A percentile compares a stretch with the other conserved stretches of the same genome.
Conservation (phyloP, 805 yeast species). For the Candida coquimbonensis region DNA sequence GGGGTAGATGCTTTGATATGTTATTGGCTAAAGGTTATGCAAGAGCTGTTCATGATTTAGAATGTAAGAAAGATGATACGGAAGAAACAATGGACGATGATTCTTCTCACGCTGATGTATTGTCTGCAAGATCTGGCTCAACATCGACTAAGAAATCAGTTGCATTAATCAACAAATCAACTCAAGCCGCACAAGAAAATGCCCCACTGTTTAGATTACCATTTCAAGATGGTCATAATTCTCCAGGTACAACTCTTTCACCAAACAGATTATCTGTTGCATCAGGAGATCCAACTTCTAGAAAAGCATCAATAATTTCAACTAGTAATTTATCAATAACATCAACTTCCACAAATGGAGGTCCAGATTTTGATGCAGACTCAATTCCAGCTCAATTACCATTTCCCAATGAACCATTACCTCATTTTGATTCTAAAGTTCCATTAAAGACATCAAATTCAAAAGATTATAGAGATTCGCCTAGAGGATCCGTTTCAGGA, state of each 20-base stretch:
- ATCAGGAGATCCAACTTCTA: constrained; percentile 19
- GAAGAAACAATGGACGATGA: constrained; percentile 5
- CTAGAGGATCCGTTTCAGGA: constrained; percentile 41
- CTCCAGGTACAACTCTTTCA: constrained; percentile 10
- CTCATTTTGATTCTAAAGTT: constrained; percentile 18
- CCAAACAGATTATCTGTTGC: constrained; percentile 2
- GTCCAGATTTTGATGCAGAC: constrained; percentile 22
- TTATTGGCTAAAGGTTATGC: constrained; percentile 59
- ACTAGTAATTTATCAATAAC: constrained; percentile 24
- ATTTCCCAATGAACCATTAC: constrained; percentile 48
- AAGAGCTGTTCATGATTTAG: constrained; percentile 35
- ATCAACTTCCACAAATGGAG: constrained; percentile 21
- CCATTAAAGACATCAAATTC: constrained; percentile 4
- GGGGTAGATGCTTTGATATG: constrained; percentile 69
- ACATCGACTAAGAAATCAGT: constrained; percentile 21
- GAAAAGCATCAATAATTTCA: constrained; percentile 33
- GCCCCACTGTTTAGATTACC: constrained; percentile 62
- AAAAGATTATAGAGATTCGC: constrained; percentile 28
- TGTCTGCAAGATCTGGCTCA: constrained; percentile 13
- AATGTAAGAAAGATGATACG: constrained; percentile 11
- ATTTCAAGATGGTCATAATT: constrained; percentile 43
- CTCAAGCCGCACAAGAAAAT: constrained; percentile 11
- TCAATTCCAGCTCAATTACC: constrained; percentile 46
- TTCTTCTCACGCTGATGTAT: constrained; percentile 5
- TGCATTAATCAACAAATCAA: constrained; percentile 13